These are phyloP conservation scores for Lathyrus oleraceus DNA, from an alignment of 306 rosid genomes.

Conservation along the genomic window DNA sequence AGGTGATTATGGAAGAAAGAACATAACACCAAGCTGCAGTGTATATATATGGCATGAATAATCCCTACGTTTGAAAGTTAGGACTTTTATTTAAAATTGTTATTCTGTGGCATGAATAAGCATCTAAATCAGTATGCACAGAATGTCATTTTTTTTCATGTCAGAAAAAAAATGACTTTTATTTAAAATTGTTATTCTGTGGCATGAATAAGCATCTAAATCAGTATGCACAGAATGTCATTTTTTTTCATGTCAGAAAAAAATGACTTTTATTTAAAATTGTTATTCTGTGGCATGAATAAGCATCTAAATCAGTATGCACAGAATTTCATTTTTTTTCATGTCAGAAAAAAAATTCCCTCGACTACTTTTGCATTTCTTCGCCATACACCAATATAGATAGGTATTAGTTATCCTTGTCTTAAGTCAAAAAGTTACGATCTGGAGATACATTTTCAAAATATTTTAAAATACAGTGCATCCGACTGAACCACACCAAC, in stretches of 20 bases:
- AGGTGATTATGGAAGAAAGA: conserved; percentile 21
- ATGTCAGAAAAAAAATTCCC: conserved; percentile 7
- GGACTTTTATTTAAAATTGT: conserved; percentile 15
- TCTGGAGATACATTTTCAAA: no score
- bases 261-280: conserved; percentile 13
- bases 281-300: conserved; percentile 10
- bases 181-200: conserved; percentile 18
- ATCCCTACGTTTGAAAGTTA: conserved; percentile 27
- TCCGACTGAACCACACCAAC: no score
- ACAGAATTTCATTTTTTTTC: no score
- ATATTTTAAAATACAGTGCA: no score
- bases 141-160: no score
- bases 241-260: no score
- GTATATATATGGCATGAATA: conserved; percentile 34
- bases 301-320: conserved; percentile 5
- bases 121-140: conserved; percentile 4
- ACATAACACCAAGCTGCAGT: conserved; percentile 26
- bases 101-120: conserved; percentile 8
- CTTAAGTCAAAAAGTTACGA: no score
- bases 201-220: conserved; percentile 8
- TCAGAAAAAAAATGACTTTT: no score
- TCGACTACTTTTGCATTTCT: conserved; percentile 10
- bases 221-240: background rate
- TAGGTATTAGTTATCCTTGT: no score
- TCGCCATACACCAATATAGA: conserved; percentile 25